Evolutionary conservation across 768 basidiomycete genomes (phyloP), one percentile per base, ranked within the genome.

Genomic region (Lactarius evosmus): DNA sequence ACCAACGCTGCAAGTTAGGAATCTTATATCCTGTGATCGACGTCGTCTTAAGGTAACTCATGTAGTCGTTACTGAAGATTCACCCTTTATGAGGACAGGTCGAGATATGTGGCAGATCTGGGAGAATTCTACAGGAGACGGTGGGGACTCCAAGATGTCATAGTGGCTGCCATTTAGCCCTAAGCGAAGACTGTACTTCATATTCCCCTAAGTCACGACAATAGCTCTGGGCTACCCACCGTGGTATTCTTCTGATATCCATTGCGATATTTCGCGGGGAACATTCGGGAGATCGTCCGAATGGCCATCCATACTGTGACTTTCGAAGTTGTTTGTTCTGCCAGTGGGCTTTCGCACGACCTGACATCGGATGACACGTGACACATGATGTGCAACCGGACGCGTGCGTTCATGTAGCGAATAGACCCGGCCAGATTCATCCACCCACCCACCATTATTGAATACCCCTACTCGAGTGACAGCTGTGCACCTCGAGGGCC

Each of bases 71-170:
- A 38, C n/a, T 14, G 34, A 11, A 2, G 25, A 60, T 58, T 30
- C 60, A 84, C 92, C 85, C 79, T 83, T 83, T 59, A 94, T 88
- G 8, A 93, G 70, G 17, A 86, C 87, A 4, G 92, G 92, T 62
- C 91, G 78, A 14, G 86, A 84, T 52, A 89, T 78, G 66, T 86
- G 83, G 6, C 87, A 80, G 19, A 92, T 74, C 56, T 85, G 78
- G 41, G 85, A 78, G 69, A 93, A 92, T 70, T 92, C 83, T 25
- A 91, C 69, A 7, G 89, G 74, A 0, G 84, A 82, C 29, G 92
- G 91, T 16, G 86, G 81, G 14, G 69, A 62, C 36, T 83, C 76
- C 8, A 89, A 73, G 19, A 79, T 73, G 44, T 82, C 78, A 58
- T 82, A 77, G 29, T 78, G 74, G 38, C 75, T 71, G 17, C 86